Base-by-base conservation (phyloP, 352 stramenopile genomes). In the Pythium dissimile region DNA sequence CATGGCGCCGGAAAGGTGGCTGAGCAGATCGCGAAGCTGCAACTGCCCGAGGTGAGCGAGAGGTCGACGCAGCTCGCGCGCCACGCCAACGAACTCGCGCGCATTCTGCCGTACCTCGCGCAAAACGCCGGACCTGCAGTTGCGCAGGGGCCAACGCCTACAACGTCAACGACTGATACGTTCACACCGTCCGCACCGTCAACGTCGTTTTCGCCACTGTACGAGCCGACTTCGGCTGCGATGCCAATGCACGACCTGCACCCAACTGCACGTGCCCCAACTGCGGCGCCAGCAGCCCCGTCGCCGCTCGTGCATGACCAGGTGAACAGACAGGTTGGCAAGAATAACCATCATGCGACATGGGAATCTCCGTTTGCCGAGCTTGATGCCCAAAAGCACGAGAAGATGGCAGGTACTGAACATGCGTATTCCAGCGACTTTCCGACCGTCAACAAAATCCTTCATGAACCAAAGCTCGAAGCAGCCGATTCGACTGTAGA, bases 1-100 rank as follows among this genome's bases (percentile, higher is more conserved):
- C 80, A 89, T 20, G 80, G 80, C 44, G 80, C 73, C 12, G 64
- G 66, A 43, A 88, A 88, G 57, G 80, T 90, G 13, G 78, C 72
- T 9, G 72, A 88, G 62, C 68, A 87, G 45, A 16, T 82, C 21
- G 58, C 67, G 8, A 72, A 69, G 44, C 52, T 70, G 16, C 73
- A 86, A 43, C 58, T 61, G 5, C 65, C 72, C 28, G 71, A 69
- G 53, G 57, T 69, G 10, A 57, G 31, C 26, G 67, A 79, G 32
- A 57, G 84, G 13, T 59, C 57, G 16, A 38, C 57, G 48, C 57
- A 59, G 57, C 34, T 64, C 11, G 57, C 57, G 16, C 30, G 41
- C 27, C 57, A 64, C 31, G 57, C 48, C 30, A 64, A 58, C 26
- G 57, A 64, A 54, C 62, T 90, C 47, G 61, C 67, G 41, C 75